Evolutionary conservation across 345 rosid species (phyloP), one percentile per base, ranked within the genome.

Genomic region (Eutrema yunnanense): DNA sequence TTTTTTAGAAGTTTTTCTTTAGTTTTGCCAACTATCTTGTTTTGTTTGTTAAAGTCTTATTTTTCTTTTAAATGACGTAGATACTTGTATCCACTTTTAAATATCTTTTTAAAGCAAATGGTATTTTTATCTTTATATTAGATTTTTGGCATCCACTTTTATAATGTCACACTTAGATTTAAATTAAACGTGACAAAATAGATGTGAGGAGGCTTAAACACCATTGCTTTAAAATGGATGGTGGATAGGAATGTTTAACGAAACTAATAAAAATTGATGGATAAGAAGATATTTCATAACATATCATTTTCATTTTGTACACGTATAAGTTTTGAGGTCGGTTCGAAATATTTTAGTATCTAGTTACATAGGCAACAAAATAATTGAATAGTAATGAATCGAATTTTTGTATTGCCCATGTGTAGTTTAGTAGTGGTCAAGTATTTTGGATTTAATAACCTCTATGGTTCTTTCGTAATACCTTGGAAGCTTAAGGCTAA

Each of bases 201-300:
- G 61, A 9, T 53, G 22, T 34, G 32, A 29, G 34, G 12, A 65
- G 55, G 67, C 56, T 4, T 60, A 67, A 65, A 41, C 47, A 60
- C 64, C 73, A 60, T 68, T 36, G 57, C 74, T 75, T 75, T 68
- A 42, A 14, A 27, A 36, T 56, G 60, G 75, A 76, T 76, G 74
- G 79, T 62, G 65, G 70, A 62, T 29, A 22, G n/a, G 44, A 47
- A 69, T 54, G 56, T 53, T 34, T 52, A 61, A 61, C 50, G 5
- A 68, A 75, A 16, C 50, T 53, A 52, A 61, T 53, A 11, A 44
- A 44, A 68, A 34, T 59, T 51, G 58, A 50, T 68, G 74, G 79
- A 75, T 75, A 75, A 75, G 74, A 56, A 22, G 26, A 12, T 41
- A 33, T 12, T 36, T 42, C 67, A 27, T 33, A 22, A 33, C 36